phyloP scores from a whole-genome alignment of 257 asterid species.

The Thymus quinquecostatus region DNA sequence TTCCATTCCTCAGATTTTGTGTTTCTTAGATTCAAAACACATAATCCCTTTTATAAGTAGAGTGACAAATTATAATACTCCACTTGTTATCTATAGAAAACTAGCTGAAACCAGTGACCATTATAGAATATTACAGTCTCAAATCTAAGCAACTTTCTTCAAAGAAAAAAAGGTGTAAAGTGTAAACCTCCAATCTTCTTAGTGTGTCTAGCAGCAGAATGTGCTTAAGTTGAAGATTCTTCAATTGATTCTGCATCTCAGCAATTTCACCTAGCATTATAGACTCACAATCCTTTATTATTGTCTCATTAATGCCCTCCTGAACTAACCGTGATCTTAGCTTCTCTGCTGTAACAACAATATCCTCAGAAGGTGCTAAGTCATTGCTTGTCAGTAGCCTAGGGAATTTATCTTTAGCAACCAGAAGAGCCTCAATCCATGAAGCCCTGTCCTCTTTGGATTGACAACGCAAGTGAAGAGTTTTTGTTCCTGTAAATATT shows the following conservation, averaged over 20 bases:
- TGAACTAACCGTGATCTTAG: conserved; percentile 68
- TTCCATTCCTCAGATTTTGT: neutral
- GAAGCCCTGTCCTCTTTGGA: conserved; percentile 87
- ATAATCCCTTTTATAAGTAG: conserved; percentile 2
- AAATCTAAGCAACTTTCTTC: conserved; percentile 29
- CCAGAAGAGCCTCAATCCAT: conserved; percentile 93
- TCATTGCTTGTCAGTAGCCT: conserved; percentile 85
- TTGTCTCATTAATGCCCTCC: conserved; percentile 74
- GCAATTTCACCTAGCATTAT: conserved; percentile 74
- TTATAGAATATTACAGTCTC: conserved; percentile 14
- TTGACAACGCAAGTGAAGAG: conserved; percentile 91
- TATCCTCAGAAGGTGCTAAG: conserved; percentile 74
- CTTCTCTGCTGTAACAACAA: conserved; percentile 83
- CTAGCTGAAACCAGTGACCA: conserved; percentile 16
- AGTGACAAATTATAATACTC: conserved; percentile 15
- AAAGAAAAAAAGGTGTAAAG: conserved; percentile 32
- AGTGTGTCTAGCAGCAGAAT: conserved; percentile 82
- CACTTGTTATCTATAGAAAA: conserved; percentile 5
- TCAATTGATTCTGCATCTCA: conserved; percentile 83
- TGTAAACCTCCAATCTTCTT: conserved; percentile 84
- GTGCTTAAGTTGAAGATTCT: conserved; percentile 85
- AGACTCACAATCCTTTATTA: conserved; percentile 83
- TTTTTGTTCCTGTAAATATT: conserved; percentile 94
- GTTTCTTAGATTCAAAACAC: conserved; percentile 15
- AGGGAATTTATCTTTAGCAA: conserved; percentile 92